These are phyloP conservation scores for Penicillium alfredii DNA, from an alignment of 495 filamentous ascomycete species.

Conservation along the genomic window DNA sequence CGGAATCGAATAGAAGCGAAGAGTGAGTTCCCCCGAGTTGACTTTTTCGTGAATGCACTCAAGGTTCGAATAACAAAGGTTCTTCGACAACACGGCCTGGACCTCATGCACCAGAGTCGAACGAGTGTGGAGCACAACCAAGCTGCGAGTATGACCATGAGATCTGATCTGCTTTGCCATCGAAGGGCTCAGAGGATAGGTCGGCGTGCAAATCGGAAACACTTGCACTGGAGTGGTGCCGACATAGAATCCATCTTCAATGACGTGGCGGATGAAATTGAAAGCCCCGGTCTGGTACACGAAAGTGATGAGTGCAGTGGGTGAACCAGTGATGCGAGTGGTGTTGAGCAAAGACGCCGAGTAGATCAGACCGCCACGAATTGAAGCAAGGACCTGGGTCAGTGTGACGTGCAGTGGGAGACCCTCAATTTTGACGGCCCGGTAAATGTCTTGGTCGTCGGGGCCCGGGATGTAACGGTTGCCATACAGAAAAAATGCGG, in stretches of 20 bases:
- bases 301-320: constrained; percentile 29
- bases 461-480: constrained; percentile 26
- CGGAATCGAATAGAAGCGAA: constrained; percentile 31
- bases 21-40: constrained; percentile 4
- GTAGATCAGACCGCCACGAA: constrained; percentile 25
- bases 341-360: constrained; percentile 26
- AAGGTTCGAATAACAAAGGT: constrained; percentile 7
- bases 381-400: constrained; percentile 18
- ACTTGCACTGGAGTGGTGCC: constrained; percentile 13
- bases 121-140: constrained; percentile 10
- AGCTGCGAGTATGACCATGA: constrained; percentile 26
- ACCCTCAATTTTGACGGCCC: constrained; percentile 28
- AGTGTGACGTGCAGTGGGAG: constrained; percentile 19
- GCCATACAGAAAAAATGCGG: constrained; percentile 29
- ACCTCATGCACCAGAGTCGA: constrained; percentile 6
- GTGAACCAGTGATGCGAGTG: constrained; percentile 18
- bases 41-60: constrained; percentile 19
- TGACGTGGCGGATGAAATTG: constrained; percentile 12
- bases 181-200: constrained; percentile 21
- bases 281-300: constrained; percentile 20
- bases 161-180: constrained; percentile 16
- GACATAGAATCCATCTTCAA: constrained; percentile 10
- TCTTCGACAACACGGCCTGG: constrained; percentile 7
- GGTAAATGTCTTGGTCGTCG: constrained; percentile 17
- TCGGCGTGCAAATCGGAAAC: constrained; percentile 27